Evolutionary conservation across 108 stramenopile species (phyloP).

Genomic region (Cyclotella choctawhatcheeana): DNA sequence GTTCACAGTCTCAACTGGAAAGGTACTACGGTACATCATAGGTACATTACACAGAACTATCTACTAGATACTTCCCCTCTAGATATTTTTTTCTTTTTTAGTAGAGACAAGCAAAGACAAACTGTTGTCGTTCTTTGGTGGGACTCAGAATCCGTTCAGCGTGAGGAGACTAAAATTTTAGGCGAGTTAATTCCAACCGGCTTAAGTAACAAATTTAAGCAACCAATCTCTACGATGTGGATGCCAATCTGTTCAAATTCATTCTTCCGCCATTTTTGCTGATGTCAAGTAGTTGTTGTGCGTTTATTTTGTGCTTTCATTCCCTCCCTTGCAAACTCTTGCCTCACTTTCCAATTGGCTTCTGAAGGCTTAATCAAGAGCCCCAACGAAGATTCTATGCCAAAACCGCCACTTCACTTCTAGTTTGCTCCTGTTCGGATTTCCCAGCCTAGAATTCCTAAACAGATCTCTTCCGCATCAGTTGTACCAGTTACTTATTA

Average conservation of each 20-base stretch:
- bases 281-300: background rate
- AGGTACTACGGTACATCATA: too few species aligned
- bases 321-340: background rate
- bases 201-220: background rate
- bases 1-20: too few species aligned
- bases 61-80: too few species aligned
- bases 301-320: background rate
- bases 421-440: background rate
- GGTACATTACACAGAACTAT: too few species aligned
- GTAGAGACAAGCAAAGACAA: too few species aligned
- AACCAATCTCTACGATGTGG: background rate
- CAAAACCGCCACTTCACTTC: background rate
- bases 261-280: constrained; percentile 1
- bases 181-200: constrained; percentile 2
- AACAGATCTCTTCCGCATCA: background rate
- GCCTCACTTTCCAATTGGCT: background rate
- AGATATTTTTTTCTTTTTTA: too few species aligned
- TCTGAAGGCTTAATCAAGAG: background rate
- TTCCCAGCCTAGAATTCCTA: background rate
- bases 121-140: too few species aligned
- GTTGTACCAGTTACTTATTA: too few species aligned
- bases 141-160: background rate
- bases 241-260: constrained; percentile 1
- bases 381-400: background rate
- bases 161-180: background rate